These are phyloP conservation scores for Globisporangium orthogonon DNA, from an alignment of 352 stramenopile genomes.

Conservation along the genomic window DNA sequence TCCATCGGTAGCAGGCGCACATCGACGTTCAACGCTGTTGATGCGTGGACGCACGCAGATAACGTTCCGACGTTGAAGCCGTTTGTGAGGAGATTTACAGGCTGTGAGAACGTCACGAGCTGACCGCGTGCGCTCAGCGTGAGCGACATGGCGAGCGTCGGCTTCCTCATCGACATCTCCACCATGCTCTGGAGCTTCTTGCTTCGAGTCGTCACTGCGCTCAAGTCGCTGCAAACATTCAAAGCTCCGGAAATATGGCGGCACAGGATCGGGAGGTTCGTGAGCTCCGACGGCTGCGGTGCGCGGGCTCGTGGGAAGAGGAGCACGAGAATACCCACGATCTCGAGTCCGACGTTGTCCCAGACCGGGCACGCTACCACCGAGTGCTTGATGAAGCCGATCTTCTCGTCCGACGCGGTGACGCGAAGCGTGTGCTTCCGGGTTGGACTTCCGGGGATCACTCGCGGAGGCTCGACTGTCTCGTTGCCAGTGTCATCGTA, in stretches of 20 bases:
- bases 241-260: slow-evolving; percentile 65
- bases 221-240: slow-evolving; percentile 61
- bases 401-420: slow-evolving; percentile 28
- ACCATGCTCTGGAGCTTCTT: slow-evolving; percentile 42
- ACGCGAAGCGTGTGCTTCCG: slow-evolving; percentile 30
- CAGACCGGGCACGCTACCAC: slow-evolving; percentile 69
- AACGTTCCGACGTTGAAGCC: slow-evolving; percentile 26
- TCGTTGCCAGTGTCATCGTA: background rate
- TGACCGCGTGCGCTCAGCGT: slow-evolving; percentile 46
- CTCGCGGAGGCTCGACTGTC: slow-evolving; percentile 3
- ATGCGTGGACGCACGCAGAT: slow-evolving; percentile 17
- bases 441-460: background rate
- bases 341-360: slow-evolving; percentile 48
- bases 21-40: slow-evolving; percentile 24
- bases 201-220: slow-evolving; percentile 29
- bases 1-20: slow-evolving; percentile 38
- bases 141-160: slow-evolving; percentile 24
- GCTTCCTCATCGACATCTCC: slow-evolving; percentile 31
- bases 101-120: slow-evolving; percentile 46
- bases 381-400: slow-evolving; percentile 52
- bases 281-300: slow-evolving; percentile 30
- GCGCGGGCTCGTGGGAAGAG: slow-evolving; percentile 30
- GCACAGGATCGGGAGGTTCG: slow-evolving; percentile 52
- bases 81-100: slow-evolving; percentile 38
- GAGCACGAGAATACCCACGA: slow-evolving; percentile 63